Evolutionary conservation across 371 early-diverging fungal genomes (phyloP).

Genomic region (Chytridium lagenaria): DNA sequence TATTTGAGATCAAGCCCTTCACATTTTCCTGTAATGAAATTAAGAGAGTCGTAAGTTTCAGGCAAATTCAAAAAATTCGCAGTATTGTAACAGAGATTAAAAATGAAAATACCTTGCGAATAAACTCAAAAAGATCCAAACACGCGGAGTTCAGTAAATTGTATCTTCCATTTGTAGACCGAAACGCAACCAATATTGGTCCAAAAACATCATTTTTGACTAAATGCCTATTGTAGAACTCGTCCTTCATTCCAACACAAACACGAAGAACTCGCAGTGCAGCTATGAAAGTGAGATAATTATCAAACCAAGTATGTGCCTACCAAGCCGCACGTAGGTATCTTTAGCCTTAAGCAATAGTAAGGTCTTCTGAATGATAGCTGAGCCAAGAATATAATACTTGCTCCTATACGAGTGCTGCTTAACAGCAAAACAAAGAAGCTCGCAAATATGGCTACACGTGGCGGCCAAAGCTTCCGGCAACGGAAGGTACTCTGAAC

Average conservation of each 20-base stretch:
- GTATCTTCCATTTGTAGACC: constrained; percentile 69
- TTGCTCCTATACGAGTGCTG: constrained; percentile 81
- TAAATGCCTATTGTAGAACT: constrained; percentile 75
- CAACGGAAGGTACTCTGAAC: constrained; percentile 13
- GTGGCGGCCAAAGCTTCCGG: constrained; percentile 25
- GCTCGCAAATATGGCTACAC: constrained; percentile 71
- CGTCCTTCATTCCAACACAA: constrained; percentile 76
- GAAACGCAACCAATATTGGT: constrained; percentile 68
- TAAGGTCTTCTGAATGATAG: constrained; percentile 63
- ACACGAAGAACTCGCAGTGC: constrained; percentile 80
- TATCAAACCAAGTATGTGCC: neutral
- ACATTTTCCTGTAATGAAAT: constrained; percentile 62
- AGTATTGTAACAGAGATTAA: constrained; percentile 12
- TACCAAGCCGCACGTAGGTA: constrained; percentile 74
- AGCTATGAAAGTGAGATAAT: constrained; percentile 49
- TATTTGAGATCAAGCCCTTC: constrained; percentile 71
- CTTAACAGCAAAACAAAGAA: constrained; percentile 71
- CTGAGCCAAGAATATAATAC: constrained; percentile 70
- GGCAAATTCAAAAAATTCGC: neutral
- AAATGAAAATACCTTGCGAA: constrained; percentile 64
- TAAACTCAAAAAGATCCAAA: constrained; percentile 81
- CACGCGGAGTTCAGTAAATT: constrained; percentile 89
- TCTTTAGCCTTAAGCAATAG: constrained; percentile 73
- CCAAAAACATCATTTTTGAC: constrained; percentile 71
- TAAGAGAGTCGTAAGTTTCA: neutral